A percentile compares a stretch with the other conserved stretches of the same genome.
Conservation (phyloP, 495 filamentous ascomycete species). For the Cenococcum geophilum region DNA sequence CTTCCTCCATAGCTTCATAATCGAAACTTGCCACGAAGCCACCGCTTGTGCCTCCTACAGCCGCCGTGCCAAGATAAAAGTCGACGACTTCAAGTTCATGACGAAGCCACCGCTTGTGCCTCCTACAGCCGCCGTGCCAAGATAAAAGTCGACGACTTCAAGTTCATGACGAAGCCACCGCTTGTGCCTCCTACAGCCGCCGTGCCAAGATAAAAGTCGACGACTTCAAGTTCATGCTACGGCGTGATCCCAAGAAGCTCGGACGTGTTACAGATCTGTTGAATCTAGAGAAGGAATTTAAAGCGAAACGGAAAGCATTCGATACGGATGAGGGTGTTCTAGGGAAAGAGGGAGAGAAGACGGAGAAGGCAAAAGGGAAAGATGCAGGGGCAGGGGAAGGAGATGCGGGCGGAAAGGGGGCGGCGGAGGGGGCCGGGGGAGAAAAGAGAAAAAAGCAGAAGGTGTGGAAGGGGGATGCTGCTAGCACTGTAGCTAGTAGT, state of each 20-base stretch:
- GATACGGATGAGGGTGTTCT: constrained; percentile 47
- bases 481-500: constrained; percentile 8
- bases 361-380: constrained; percentile 35
- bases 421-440: not conserved
- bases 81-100: too few species aligned
- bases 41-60: constrained; percentile 72
- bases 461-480: constrained; percentile 28
- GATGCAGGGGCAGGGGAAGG: constrained; percentile 19
- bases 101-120: constrained; percentile 76
- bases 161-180: constrained; percentile 79
- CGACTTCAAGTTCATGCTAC: constrained; percentile 89
- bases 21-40: constrained; percentile 84
- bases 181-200: constrained; percentile 70
- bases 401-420: constrained; percentile 7
- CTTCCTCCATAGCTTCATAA: constrained; percentile 41
- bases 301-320: constrained; percentile 66
- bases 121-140: constrained; percentile 81
- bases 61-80: constrained; percentile 89
- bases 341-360: constrained; percentile 25
- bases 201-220: constrained; percentile 96
- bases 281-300: constrained; percentile 71
- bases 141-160: constrained; percentile 96
- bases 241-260: constrained; percentile 75
- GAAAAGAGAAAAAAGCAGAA: constrained; percentile 20
- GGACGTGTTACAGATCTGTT: constrained; percentile 86